phyloP scores from a whole-genome alignment of 177 flowering plant genomes.

The Vitis hybrid region DNA sequence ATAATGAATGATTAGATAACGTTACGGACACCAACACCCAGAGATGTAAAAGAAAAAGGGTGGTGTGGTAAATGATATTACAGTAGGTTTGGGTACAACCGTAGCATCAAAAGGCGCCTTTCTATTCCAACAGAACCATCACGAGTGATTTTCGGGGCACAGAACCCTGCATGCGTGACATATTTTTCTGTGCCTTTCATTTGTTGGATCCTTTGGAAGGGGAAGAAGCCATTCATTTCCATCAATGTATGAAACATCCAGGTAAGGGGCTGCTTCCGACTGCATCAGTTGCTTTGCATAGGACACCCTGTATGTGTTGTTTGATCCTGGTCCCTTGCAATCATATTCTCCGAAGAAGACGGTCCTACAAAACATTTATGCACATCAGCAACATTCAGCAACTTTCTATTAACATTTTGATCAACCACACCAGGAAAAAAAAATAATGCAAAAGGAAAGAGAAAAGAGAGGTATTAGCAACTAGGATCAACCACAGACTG shows the following conservation, averaged over 20 bases:
- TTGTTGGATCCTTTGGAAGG: too few relatives aligned
- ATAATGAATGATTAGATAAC: too few relatives aligned
- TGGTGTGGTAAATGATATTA: too few relatives aligned
- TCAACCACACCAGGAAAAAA: not conserved
- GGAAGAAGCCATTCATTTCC: constrained; percentile 58
- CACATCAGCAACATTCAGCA: not conserved
- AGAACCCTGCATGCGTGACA: too few relatives aligned
- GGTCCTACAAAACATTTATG: constrained; percentile 36
- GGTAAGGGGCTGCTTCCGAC: constrained; percentile 47
- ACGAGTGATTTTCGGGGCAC: too few relatives aligned
- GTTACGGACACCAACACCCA: too few relatives aligned
- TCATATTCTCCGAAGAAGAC: constrained; percentile 73
- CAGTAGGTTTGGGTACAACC: too few relatives aligned
- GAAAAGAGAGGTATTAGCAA: not conserved
- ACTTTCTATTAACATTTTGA: not conserved
- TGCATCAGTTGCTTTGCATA: constrained; percentile 53
- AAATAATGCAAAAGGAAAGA: not conserved
- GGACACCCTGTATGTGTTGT: constrained; percentile 37
- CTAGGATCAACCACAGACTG: constrained; percentile 42
- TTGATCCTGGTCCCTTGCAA: constrained; percentile 66
- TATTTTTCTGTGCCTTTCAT: too few relatives aligned
- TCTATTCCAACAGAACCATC: too few relatives aligned
- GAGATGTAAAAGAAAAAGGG: too few relatives aligned
- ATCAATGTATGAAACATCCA: constrained; percentile 59
- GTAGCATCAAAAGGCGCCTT: too few relatives aligned